These are phyloP conservation scores for Phytomonas francai DNA, from an alignment of 208 protist genomes.

Conservation along the genomic window DNA sequence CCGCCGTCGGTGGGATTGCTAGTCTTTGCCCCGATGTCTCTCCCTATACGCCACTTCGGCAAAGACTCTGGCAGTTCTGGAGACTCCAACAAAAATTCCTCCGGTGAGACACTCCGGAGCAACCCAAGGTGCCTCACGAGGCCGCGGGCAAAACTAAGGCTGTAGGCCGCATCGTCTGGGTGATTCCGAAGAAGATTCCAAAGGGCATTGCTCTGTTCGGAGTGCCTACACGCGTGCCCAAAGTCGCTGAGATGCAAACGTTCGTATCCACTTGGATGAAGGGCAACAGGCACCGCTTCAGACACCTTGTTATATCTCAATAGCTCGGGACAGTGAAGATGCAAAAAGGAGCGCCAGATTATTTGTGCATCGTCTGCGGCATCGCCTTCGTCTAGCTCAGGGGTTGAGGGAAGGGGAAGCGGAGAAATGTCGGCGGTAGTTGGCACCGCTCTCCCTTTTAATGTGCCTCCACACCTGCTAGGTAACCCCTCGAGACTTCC, in stretches of 20 bases:
- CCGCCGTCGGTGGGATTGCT: not conserved
- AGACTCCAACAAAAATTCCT: not conserved
- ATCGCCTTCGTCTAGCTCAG: not conserved
- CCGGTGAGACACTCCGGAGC: not conserved
- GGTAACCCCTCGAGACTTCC: too few species aligned
- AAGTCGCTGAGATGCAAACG: not conserved
- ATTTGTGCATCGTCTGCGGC: not conserved
- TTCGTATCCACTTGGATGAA: not conserved
- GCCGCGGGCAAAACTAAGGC: not conserved
- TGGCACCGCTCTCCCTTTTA: not conserved
- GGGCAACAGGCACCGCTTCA: not conserved
- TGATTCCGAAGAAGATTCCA: not conserved
- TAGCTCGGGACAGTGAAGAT: not conserved
- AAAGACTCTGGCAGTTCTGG: not conserved
- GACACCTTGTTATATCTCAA: not conserved
- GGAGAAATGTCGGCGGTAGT: not conserved
- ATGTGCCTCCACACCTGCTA: not conserved
- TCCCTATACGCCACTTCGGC: not conserved
- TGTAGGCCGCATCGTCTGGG: not conserved
- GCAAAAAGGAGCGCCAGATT: not conserved
- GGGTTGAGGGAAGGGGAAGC: not conserved
- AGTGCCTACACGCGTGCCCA: not conserved
- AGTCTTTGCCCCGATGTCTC: not conserved
- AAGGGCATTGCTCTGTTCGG: not conserved
- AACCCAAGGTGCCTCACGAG: not conserved